Conservation (phyloP, 305 asterid species). For the Fraxinus platypoda region DNA sequence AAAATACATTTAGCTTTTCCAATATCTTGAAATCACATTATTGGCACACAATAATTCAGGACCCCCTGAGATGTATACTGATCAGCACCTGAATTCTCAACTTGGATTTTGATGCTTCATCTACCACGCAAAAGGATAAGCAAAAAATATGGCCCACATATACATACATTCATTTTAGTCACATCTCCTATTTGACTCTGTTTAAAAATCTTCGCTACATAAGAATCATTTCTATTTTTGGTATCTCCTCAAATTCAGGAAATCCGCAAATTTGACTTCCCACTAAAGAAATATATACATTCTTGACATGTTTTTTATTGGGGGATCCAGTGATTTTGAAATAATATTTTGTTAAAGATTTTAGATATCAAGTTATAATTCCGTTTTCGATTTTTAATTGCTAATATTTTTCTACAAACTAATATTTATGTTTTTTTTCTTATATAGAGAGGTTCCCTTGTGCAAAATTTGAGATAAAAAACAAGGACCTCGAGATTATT, state of each 20-base stretch:
- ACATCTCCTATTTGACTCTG: background rate
- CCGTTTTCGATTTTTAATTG: background rate
- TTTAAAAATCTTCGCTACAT: constrained; percentile 19
- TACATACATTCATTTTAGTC: constrained; percentile 21
- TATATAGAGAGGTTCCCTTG: too few species aligned
- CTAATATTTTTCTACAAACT: too few species aligned
- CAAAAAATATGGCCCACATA: constrained; percentile 40
- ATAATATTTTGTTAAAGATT: background rate
- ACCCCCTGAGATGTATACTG: constrained; percentile 26
- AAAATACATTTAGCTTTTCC: background rate
- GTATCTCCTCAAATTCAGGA: constrained; percentile 33
- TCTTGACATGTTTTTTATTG: background rate
- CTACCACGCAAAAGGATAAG: constrained; percentile 30
- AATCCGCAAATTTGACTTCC: constrained; percentile 23
- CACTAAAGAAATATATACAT: background rate
- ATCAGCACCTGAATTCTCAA: constrained; percentile 32
- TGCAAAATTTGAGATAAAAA: too few species aligned
- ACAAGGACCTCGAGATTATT: too few species aligned
- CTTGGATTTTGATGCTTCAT: constrained; percentile 51
- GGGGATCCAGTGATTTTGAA: too few species aligned
- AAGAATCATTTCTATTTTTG: background rate
- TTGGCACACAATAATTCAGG: constrained; percentile 33
- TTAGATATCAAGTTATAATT: background rate
- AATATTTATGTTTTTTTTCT: too few species aligned
- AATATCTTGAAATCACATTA: constrained; percentile 10